Conservation (phyloP, 1,284 basidiomycete genomes). For the Tilletiopsis washingtonensis region DNA sequence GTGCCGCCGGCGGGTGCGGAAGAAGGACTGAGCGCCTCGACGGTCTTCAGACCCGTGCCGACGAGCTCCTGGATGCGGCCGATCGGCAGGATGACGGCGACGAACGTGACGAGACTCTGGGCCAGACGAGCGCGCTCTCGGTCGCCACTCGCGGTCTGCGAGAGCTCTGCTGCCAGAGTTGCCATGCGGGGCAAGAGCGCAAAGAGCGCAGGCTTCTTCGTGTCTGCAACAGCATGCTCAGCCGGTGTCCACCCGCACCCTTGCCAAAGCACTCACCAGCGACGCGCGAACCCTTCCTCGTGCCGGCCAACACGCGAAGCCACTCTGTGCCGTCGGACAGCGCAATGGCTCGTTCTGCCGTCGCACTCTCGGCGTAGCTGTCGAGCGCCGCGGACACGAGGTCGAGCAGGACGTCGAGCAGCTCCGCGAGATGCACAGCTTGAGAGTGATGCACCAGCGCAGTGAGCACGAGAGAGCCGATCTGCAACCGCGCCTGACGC, state of each 20-base stretch:
- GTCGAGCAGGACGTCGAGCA: constrained; percentile 23
- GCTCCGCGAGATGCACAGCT: constrained; percentile 19
- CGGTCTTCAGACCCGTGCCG: constrained; percentile 29
- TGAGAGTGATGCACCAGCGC: constrained; percentile 38
- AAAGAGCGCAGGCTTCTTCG: constrained; percentile 25
- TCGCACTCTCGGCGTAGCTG: neutral
- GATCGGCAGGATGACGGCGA: constrained; percentile 26
- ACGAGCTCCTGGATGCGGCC: constrained; percentile 42
- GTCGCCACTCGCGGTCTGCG: too few species aligned
- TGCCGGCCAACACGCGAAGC: constrained; percentile 31
- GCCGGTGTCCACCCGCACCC: neutral
- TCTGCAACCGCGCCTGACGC: constrained; percentile 15
- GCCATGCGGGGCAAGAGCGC: constrained; percentile 18
- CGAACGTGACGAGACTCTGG: constrained; percentile 23
- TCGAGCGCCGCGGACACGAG: neutral
- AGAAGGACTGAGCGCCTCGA: constrained; percentile 30
- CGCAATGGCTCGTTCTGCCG: constrained; percentile 4
- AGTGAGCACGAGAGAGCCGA: constrained; percentile 30
- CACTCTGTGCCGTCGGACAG: constrained; percentile 19
- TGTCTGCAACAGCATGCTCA: neutral
- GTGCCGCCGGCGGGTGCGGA: constrained; percentile 9
- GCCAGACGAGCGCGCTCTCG: too few species aligned
- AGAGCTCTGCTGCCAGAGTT: neutral
- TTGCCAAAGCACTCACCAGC: constrained; percentile 5
- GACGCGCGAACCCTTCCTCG: constrained; percentile 40